Percentiles rank a stretch among this genome's conserved stretches.
These are phyloP conservation scores for Azolla pinnata DNA, from an alignment of 75 land plant species.

Conservation along the genomic window DNA sequence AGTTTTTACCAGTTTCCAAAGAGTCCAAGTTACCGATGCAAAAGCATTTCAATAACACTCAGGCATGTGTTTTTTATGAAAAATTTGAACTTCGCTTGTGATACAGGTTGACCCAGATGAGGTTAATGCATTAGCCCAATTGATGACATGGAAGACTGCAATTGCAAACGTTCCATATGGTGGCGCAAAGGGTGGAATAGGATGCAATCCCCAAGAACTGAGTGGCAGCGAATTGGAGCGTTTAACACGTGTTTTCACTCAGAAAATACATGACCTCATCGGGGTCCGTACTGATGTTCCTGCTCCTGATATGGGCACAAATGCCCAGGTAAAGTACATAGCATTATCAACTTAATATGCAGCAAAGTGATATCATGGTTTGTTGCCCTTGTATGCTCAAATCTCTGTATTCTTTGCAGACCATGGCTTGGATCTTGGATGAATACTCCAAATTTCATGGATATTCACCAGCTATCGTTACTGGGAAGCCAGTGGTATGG, in stretches of 20 bases:
- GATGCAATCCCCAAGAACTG: conserved; percentile 63
- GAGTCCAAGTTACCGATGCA: too few species aligned
- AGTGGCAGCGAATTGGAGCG: conserved; percentile 63
- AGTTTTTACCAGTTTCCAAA: too few species aligned
- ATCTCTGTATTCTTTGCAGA: conserved; percentile 32
- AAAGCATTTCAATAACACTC: too few species aligned
- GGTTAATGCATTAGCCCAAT: conserved; percentile 89
- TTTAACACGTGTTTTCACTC: conserved; percentile 80
- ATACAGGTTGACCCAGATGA: conserved; percentile 92
- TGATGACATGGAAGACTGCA: conserved; percentile 98
- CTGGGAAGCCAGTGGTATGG: conserved; percentile 84
- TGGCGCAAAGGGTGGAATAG: conserved; percentile 96
- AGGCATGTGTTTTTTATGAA: too few species aligned
- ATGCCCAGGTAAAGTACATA: conserved; percentile 83
- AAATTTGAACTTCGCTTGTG: too few species aligned
- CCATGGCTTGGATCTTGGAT: conserved; percentile 96
- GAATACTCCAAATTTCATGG: conserved; percentile 98
- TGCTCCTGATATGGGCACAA: conserved; percentile 98
- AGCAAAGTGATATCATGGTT: too few species aligned
- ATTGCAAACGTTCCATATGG: conserved; percentile 91
- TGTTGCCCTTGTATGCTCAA: too few species aligned
- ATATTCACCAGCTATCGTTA: conserved; percentile 83
- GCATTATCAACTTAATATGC: too few species aligned
- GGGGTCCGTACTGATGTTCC: conserved; percentile 81
- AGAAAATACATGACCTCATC: conserved; percentile 92